phyloP scores from a whole-genome alignment of 805 yeast species.

The Candida mattraensis region DNA sequence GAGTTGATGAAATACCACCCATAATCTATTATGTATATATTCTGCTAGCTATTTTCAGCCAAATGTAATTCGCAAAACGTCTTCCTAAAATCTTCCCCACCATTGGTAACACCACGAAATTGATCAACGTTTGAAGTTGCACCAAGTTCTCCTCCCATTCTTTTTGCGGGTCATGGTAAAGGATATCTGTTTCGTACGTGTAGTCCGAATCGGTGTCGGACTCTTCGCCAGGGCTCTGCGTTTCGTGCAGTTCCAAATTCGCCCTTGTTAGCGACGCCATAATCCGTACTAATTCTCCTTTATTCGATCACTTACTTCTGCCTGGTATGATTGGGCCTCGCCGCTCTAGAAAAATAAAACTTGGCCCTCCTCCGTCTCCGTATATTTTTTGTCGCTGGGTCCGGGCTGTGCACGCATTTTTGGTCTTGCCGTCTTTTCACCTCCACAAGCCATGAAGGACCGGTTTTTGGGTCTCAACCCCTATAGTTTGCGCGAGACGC shows the following conservation, averaged over 20 bases:
- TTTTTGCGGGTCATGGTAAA: slow-evolving; percentile 48
- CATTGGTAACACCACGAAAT: slow-evolving; percentile 62
- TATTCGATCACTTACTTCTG: too few species aligned
- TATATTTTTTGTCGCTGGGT: too few species aligned
- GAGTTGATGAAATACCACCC: slow-evolving; percentile 16
- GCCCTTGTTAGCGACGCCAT: too few species aligned
- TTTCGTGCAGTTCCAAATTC: slow-evolving; percentile 15
- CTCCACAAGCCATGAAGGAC: too few species aligned
- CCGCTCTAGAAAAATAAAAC: too few species aligned
- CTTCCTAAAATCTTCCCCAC: slow-evolving; percentile 70
- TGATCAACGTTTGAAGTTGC: slow-evolving; percentile 58
- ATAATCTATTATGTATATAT: slow-evolving; percentile 9
- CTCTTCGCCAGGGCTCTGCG: slow-evolving; percentile 11
- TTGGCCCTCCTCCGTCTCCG: too few species aligned
- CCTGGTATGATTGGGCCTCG: too few species aligned
- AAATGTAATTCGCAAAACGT: slow-evolving; percentile 44
- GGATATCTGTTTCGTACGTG: slow-evolving; percentile 33
- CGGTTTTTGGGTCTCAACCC: slow-evolving; percentile 15
- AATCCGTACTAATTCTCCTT: too few species aligned
- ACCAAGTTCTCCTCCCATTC: slow-evolving; percentile 73
- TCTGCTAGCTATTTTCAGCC: slow-evolving; percentile 31
- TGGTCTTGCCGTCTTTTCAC: too few species aligned
- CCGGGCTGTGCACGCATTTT: too few species aligned
- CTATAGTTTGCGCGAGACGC: slow-evolving; percentile 1
- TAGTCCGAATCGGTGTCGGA: slow-evolving; percentile 27